Evolutionary conservation across 371 early-diverging fungal genomes (phyloP).

Genomic region (Choanephora cucurbitarum): DNA sequence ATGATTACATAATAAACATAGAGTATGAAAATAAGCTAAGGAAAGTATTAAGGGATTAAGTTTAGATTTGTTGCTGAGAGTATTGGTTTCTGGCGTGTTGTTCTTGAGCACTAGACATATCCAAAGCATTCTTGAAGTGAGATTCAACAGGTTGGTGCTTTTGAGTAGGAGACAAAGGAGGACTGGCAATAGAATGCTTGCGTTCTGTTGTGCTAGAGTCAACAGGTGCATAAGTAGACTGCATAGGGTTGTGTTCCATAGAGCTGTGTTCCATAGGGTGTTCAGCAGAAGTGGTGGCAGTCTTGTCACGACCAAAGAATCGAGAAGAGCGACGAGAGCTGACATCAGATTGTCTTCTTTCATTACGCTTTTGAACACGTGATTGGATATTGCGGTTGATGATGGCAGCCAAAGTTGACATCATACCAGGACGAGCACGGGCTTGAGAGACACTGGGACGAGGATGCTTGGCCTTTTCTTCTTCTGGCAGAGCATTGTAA

Average conservation of each 20-base stretch:
- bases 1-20: too few species aligned
- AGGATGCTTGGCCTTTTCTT: conserved; percentile 2
- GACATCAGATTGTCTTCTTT: conserved; percentile 4
- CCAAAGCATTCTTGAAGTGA: not conserved
- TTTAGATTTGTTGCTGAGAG: too few species aligned
- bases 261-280: too few species aligned
- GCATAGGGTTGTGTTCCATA: too few species aligned
- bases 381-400: conserved; percentile 31
- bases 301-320: not conserved
- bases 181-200: conserved; percentile 9
- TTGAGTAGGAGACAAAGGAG: conserved; percentile 19
- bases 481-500: conserved; percentile 20
- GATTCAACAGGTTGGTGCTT: not conserved
- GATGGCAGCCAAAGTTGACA: conserved; percentile 22
- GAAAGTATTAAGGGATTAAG: too few species aligned
- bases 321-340: not conserved
- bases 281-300: too few species aligned
- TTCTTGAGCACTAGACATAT: conserved; percentile 1
- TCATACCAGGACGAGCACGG: conserved; percentile 23
- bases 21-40: too few species aligned
- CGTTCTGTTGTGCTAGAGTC: conserved; percentile 3
- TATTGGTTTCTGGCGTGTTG: too few species aligned
- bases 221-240: not conserved
- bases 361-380: conserved; percentile 19
- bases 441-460: conserved; percentile 13